Conservation (phyloP, 495 filamentous ascomycete species). For the Penicillium soppii region DNA sequence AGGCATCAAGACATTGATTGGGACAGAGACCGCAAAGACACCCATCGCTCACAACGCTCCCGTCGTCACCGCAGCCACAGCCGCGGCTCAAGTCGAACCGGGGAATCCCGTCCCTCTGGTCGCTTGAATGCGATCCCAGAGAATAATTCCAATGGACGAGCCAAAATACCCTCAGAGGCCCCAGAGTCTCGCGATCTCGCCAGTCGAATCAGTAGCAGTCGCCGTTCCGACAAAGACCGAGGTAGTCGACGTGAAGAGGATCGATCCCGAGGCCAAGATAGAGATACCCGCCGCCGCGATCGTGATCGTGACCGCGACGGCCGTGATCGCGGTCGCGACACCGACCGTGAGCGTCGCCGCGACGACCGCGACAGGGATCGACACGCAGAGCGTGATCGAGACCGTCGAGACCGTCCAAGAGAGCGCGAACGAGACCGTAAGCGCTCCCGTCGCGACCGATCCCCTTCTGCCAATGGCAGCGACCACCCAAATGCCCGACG, state of each 20-base stretch:
- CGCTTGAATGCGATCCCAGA: conserved; percentile 22
- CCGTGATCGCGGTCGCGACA: conserved; percentile 33
- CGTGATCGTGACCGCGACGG: conserved; percentile 35
- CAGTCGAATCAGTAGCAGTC: conserved; percentile 28
- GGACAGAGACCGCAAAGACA: conserved; percentile 36
- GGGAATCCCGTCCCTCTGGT: conserved; percentile 23
- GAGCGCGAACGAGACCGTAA: conserved; percentile 54
- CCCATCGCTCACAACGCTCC: conserved; percentile 44
- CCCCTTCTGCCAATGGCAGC: conserved; percentile 36
- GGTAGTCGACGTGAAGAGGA: conserved; percentile 43
- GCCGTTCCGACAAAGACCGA: conserved; percentile 38
- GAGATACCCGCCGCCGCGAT: conserved; percentile 32
- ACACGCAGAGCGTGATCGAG: conserved; percentile 42
- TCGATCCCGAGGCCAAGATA: conserved; percentile 14
- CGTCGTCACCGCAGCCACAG: conserved; percentile 49
- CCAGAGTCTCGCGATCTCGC: conserved; percentile 15
- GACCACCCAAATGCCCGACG: conserved; percentile 44
- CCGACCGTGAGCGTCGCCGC: conserved; percentile 37
- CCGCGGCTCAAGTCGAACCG: conserved; percentile 28
- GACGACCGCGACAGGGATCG: conserved; percentile 37
- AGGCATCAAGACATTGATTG: conserved; percentile 44
- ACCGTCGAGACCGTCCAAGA: conserved; percentile 38
- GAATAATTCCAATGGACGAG: conserved; percentile 14
- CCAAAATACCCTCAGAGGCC: conserved; percentile 15
- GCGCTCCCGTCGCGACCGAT: conserved; percentile 52